These are phyloP conservation scores for Trichoderma pleuroti DNA, from an alignment of 2,329 filamentous ascomycete species.

Conservation along the genomic window DNA sequence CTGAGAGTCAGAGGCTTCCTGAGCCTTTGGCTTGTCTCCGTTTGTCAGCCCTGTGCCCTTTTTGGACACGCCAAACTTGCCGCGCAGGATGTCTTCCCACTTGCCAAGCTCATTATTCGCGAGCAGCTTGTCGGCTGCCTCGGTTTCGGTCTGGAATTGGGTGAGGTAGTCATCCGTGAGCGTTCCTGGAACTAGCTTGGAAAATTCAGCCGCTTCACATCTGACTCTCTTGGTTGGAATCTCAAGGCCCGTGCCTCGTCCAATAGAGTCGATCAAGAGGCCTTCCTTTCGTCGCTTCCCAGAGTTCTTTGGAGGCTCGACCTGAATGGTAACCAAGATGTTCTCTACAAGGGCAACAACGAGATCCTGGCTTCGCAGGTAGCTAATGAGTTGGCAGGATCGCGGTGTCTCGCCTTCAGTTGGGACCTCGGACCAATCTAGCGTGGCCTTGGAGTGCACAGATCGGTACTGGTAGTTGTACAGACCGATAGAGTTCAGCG, in stretches of 20 bases:
- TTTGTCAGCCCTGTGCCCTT: conserved; percentile 22
- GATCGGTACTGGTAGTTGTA: conserved; percentile 68
- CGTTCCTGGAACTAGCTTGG: conserved; percentile 45
- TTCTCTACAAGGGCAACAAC: conserved; percentile 62
- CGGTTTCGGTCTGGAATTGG: conserved; percentile 43
- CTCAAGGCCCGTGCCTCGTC: conserved; percentile 53
- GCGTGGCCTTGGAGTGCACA: conserved; percentile 48
- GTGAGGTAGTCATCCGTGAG: conserved; percentile 49
- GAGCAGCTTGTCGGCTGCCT: conserved; percentile 48
- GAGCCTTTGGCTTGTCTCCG: conserved; percentile 20
- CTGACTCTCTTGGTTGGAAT: conserved; percentile 34
- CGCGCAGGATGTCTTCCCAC: conserved; percentile 50
- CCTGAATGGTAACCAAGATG: conserved; percentile 64
- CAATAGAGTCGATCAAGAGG: conserved; percentile 69
- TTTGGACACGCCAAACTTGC: conserved; percentile 45
- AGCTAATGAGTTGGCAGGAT: conserved; percentile 50
- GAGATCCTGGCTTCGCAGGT: conserved; percentile 64
- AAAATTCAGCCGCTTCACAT: conserved; percentile 35
- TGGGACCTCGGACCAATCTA: conserved; percentile 43
- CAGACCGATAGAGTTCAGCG: conserved; percentile 52
- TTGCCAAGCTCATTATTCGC: conserved; percentile 42
- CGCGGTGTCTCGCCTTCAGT: conserved; percentile 35
- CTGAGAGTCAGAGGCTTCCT: conserved; percentile 25
- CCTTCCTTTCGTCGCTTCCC: conserved; percentile 57
- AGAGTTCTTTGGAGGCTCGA: conserved; percentile 58